A percentile compares a stretch with the other conserved stretches of the same genome.
Evolutionary conservation across 106 monocot species (phyloP).

Genomic region (Ottelia alismoides): DNA sequence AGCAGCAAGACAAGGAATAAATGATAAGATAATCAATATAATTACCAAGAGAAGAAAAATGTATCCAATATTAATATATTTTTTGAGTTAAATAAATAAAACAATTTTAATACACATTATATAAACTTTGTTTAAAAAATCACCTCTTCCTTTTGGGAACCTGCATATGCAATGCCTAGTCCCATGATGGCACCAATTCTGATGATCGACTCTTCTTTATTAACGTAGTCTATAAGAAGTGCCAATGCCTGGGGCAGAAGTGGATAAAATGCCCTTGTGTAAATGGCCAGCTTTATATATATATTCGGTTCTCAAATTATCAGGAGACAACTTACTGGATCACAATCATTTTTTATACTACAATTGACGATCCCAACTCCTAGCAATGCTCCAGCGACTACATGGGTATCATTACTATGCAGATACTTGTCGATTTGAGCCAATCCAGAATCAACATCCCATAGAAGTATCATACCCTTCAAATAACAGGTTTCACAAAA

Average conservation of each 20-base stretch:
- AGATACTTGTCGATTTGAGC: constrained; percentile 91
- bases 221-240: constrained; percentile 63
- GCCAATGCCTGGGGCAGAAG: constrained; percentile 57
- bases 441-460: constrained; percentile 93
- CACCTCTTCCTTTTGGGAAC: constrained; percentile 92
- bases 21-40: not conserved
- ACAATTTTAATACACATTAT: too few relatives aligned
- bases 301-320: too few relatives aligned
- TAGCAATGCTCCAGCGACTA: constrained; percentile 83
- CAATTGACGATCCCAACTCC: constrained; percentile 96
- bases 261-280: too few relatives aligned
- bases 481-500: not conserved
- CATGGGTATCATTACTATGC: constrained; percentile 88
- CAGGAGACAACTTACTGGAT: constrained; percentile 59
- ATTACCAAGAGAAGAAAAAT: not conserved
- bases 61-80: too few relatives aligned
- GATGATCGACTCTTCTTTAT: constrained; percentile 69
- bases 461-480: constrained; percentile 95
- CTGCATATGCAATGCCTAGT: constrained; percentile 97
- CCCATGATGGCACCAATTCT: constrained; percentile 96
- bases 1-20: too few relatives aligned
- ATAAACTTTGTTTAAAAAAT: too few relatives aligned
- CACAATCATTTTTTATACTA: constrained; percentile 88
- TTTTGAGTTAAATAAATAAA: not conserved
- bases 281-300: too few relatives aligned